These are phyloP conservation scores for Teunomyces stri DNA, from an alignment of 805 yeast genomes.

Conservation along the genomic window DNA sequence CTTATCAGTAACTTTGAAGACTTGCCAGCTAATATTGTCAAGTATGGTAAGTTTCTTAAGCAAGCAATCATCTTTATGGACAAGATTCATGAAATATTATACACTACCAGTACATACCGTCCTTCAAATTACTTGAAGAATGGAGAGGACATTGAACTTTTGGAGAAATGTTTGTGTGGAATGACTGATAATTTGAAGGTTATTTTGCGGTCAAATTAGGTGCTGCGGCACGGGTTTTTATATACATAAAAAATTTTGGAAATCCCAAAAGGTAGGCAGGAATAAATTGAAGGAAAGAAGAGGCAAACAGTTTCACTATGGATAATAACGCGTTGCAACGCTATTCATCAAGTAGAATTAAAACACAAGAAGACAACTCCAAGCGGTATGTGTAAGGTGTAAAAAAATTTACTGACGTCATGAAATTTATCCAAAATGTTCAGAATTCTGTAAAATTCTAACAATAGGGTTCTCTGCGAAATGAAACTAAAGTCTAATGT, in stretches of 20 bases:
- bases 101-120: conserved; percentile 16
- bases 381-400: neutral
- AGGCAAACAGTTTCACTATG: no score
- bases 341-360: no score
- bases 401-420: neutral
- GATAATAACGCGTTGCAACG: no score
- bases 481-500: no score
- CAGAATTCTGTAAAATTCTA: neutral
- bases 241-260: neutral
- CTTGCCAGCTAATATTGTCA: conserved; percentile 24
- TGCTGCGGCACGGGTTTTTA: conserved; percentile 1
- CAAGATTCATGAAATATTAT: conserved; percentile 26
- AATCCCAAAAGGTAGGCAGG: neutral
- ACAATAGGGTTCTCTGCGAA: neutral
- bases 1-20: conserved; percentile 29
- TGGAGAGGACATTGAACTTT: conserved; percentile 12
- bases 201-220: conserved; percentile 1
- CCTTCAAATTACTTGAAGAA: conserved; percentile 30
- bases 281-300: neutral
- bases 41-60: conserved; percentile 26
- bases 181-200: conserved; percentile 14
- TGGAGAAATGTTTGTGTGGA: conserved; percentile 26
- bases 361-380: neutral
- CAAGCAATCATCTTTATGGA: conserved; percentile 29
- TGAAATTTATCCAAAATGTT: neutral